Base-by-base conservation (phyloP, 495 filamentous ascomycete species). In the Hypoxylon fragiforme region DNA sequence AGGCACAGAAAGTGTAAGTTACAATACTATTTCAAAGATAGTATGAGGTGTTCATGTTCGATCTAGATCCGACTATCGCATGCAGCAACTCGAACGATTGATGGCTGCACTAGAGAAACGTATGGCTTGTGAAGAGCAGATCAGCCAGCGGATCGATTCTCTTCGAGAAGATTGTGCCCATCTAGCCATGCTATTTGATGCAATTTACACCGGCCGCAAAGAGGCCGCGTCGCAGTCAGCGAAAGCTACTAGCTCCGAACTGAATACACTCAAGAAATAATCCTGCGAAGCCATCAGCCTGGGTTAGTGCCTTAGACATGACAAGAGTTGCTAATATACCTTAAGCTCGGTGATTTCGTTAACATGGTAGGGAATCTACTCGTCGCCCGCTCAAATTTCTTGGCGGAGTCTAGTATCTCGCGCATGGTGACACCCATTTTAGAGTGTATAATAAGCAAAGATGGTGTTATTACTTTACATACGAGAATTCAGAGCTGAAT, bases 161-260 rank as follows among this genome's bases (percentile, higher is more conserved):
- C 52, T 62, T 3, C 51, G 43, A 48, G 52, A 56, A 7, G 58
- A 62, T n/a, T 43, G 42, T 16, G 58, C 47, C 21, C 58, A 62
- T 20, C 43, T 62, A 2, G 58, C 58, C 7, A 62, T 62, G 58
- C 38, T 62, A 14, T 7, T 62, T 1, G 43, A 62, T 31, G 58
- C 58, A 20, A 28, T 62, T 18, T 62, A 62, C 31, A 30, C 24
- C n/a, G 58, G 52, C 22, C 58, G 58, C 37, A 34, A 56, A 44
- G 58, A 62, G 26, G 47, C 52, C 7, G 58, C 58, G 7, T n/a
- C 14, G 8, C 30, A 53, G 8, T 16, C 34, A 7, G 52, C 47
- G 7, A 52, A 21, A 49, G 12, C 38, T 35, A 7, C 14, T 9
- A 50, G 22, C 4, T 9, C 37, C 9, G 15, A 39, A 5, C 35